Evolutionary conservation across 106 monocot genomes (phyloP), one percentile per base, ranked within the genome.

Genomic region (Dioscorea zingiberensis): DNA sequence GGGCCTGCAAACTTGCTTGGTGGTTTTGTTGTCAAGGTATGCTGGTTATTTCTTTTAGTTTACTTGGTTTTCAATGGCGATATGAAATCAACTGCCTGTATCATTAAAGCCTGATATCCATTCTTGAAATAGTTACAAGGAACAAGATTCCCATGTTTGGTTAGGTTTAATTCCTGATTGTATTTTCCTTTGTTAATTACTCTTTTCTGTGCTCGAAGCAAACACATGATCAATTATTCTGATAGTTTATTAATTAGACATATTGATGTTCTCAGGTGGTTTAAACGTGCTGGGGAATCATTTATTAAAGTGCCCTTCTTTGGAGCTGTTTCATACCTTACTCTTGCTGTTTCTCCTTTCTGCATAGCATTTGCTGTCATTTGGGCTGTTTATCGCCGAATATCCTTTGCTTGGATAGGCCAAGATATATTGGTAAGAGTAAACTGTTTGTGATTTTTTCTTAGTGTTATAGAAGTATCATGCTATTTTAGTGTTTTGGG

Each of bases 371-470:
- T 91, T 80, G 88, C 88, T 59, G 86, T 88, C 27, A 27, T 97
- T 30, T 97, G 97, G 97, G 97, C 88, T 64, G 79, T 97, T 76
- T 84, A 86, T 73, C 84, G 92, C 3, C 78, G 49, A 11, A 51
- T 70, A 58, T 79, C 78, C 8, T 84, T 75, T 67, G 92, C 92
- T 18, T 97, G 91, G 91, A 86, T 97, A 56, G 88, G 97, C 47
- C 97, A 97, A 79, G 97, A 97, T 89, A 97, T 97, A 29, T 84
- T 95, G 73, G 95, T 95, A 91, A 88, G 38, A 38, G 53, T n/a
- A 59, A 62, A 58, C 13, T 57, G 25, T n/a, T 15, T 44, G 32
- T 32, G 55, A 1, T 51, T 19, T 51, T 19, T 51, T 6, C 38
- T n/a, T n/a, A 38, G 51, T 51, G 51, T 38, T 38, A 19, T 13